These are phyloP conservation scores for Lupinus albus DNA, from an alignment of 306 rosid species.

Conservation along the genomic window DNA sequence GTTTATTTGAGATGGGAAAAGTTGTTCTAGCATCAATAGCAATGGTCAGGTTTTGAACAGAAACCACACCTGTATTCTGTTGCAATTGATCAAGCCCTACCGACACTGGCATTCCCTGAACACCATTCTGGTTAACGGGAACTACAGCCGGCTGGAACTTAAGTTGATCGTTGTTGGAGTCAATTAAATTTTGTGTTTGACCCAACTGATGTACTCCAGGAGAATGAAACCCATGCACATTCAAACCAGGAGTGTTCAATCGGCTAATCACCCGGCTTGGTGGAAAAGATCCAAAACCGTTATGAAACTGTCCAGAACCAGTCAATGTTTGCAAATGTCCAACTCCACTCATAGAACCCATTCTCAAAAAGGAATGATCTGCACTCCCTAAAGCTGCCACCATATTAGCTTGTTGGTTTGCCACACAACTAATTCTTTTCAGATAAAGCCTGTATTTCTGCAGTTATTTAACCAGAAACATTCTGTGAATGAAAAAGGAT, in stretches of 20 bases:
- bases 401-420: slow-evolving; percentile 92
- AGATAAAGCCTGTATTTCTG: slow-evolving; percentile 96
- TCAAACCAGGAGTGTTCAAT: slow-evolving; percentile 72
- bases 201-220: slow-evolving; percentile 66
- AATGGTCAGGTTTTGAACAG: slow-evolving; percentile 47
- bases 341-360: slow-evolving; percentile 59
- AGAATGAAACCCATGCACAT: slow-evolving; percentile 65
- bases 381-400: slow-evolving; percentile 76
- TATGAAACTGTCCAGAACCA: slow-evolving; percentile 67
- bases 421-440: slow-evolving; percentile 78
- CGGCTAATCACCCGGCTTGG: slow-evolving; percentile 70
- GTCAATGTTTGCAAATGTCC: slow-evolving; percentile 58
- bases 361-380: slow-evolving; percentile 74
- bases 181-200: slow-evolving; percentile 56
- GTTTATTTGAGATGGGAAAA: slow-evolving; percentile 55
- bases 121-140: slow-evolving; percentile 56
- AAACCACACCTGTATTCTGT: slow-evolving; percentile 39
- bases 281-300: slow-evolving; percentile 64
- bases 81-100: slow-evolving; percentile 62
- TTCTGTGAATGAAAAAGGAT: slow-evolving; percentile 22
- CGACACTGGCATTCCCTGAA: slow-evolving; percentile 60
- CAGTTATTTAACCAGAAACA: slow-evolving; percentile 42
- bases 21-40: slow-evolving; percentile 48
- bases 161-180: slow-evolving; percentile 49
- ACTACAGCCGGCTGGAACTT: slow-evolving; percentile 52